Conservation (phyloP, 805 yeast genomes). For the Kodamaea leandrae region DNA sequence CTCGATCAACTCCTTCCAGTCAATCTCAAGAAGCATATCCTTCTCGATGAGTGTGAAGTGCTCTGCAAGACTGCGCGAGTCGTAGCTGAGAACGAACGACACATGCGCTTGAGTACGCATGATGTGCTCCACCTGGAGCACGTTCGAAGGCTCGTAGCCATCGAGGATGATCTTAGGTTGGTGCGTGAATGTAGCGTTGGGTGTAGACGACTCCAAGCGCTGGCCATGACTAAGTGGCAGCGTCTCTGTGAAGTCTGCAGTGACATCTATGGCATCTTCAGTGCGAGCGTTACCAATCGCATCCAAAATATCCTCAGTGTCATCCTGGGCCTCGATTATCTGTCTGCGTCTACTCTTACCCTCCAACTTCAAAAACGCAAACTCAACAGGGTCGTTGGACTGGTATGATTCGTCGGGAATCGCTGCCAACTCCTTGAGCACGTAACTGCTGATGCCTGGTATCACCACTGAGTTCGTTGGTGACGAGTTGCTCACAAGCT, state of each 20-base stretch:
- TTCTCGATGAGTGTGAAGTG: slow-evolving; percentile 86
- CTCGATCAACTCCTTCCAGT: slow-evolving; percentile 87
- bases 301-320: slow-evolving; percentile 36
- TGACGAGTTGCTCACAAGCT: slow-evolving; percentile 11
- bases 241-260: slow-evolving; percentile 8
- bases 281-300: slow-evolving; percentile 42
- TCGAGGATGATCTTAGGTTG: slow-evolving; percentile 37
- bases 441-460: slow-evolving; percentile 46
- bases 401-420: slow-evolving; percentile 74
- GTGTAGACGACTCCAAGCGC: slow-evolving; percentile 8
- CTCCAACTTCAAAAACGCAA: slow-evolving; percentile 75
- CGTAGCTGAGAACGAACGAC: slow-evolving; percentile 76
- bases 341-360: slow-evolving; percentile 41
- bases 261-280: slow-evolving; percentile 30
- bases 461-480: slow-evolving; percentile 44
- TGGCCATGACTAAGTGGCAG: background rate
- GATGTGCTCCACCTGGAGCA: slow-evolving; percentile 37
- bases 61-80: slow-evolving; percentile 63
- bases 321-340: slow-evolving; percentile 12
- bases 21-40: slow-evolving; percentile 79
- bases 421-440: slow-evolving; percentile 63
- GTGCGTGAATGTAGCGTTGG: slow-evolving; percentile 10
- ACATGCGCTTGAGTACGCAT: slow-evolving; percentile 58
- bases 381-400: slow-evolving; percentile 66
- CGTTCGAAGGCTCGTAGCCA: slow-evolving; percentile 30